A percentile compares a stretch with the other conserved stretches of the same genome.
phyloP scores from a whole-genome alignment of 116 monocot genomes.

The Phalaenopsis hybrid region DNA sequence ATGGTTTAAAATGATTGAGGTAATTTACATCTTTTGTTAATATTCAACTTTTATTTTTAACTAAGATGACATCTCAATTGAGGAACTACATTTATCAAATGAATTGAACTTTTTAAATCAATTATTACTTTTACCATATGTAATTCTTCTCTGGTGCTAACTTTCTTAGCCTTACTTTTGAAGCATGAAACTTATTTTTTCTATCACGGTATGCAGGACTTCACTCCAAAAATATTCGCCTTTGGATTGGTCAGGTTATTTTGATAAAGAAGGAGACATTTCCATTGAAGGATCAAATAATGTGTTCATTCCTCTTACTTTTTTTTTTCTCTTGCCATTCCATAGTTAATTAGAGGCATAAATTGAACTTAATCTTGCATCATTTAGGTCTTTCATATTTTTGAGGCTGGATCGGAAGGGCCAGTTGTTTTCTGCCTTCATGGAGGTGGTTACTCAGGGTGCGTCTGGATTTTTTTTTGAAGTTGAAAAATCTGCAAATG shows the following conservation, averaged over 20 bases:
- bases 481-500: background rate
- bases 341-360: background rate
- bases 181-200: background rate
- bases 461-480: conserved; percentile 7
- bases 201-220: conserved; percentile 33
- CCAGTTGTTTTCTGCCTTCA: conserved; percentile 98
- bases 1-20: background rate
- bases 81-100: background rate
- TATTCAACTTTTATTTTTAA: background rate
- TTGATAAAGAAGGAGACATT: conserved; percentile 81
- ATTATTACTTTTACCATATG: background rate
- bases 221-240: conserved; percentile 65
- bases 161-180: background rate
- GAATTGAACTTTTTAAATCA: background rate
- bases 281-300: conserved; percentile 60
- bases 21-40: background rate
- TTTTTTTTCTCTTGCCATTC: background rate
- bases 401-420: conserved; percentile 79
- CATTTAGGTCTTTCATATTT: conserved; percentile 90
- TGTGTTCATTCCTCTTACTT: conserved; percentile 28
- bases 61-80: background rate
- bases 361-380: background rate
- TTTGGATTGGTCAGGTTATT: conserved; percentile 67
- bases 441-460: conserved; percentile 99
- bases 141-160: background rate